phyloP scores from a whole-genome alignment of 2,329 filamentous ascomycete genomes.

The Cordyceps tenuipes region DNA sequence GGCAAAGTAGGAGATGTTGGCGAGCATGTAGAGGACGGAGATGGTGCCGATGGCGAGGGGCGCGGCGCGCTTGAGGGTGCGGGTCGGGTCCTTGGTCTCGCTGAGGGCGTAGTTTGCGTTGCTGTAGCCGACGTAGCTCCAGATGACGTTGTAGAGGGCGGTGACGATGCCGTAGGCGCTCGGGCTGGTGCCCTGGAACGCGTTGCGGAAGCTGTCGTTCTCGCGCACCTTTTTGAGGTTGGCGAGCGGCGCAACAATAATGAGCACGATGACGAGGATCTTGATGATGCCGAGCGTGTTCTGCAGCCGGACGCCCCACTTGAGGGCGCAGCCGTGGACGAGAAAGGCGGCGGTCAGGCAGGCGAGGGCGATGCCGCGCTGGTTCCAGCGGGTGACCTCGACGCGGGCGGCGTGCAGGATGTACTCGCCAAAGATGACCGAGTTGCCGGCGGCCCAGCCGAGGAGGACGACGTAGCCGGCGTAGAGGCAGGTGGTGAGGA shows the following conservation, averaged over 20 bases:
- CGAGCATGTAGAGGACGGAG: conserved; percentile 55
- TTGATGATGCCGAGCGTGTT: conserved; percentile 60
- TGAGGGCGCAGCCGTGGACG: conserved; percentile 55
- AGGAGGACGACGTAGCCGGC: conserved; percentile 54
- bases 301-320: conserved; percentile 59
- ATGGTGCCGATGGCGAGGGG: conserved; percentile 51
- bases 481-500: conserved; percentile 54
- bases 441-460: conserved; percentile 59
- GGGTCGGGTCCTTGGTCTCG: conserved; percentile 58
- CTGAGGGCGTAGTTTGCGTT: conserved; percentile 60
- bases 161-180: conserved; percentile 61
- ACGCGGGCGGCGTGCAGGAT: conserved; percentile 56
- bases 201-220: conserved; percentile 53
- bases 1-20: conserved; percentile 60
- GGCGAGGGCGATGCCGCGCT: conserved; percentile 57
- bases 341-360: conserved; percentile 58
- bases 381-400: conserved; percentile 57
- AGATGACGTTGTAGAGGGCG: conserved; percentile 64
- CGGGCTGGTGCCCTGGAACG: conserved; percentile 58
- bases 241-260: conserved; percentile 54
- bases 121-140: conserved; percentile 60
- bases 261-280: conserved; percentile 55
- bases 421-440: conserved; percentile 62
- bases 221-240: conserved; percentile 50
- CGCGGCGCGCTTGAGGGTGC: conserved; percentile 57